Percentiles rank a stretch among this genome's conserved stretches.
Conservation (phyloP, 257 asterid species). For the Solanum rostratum region DNA sequence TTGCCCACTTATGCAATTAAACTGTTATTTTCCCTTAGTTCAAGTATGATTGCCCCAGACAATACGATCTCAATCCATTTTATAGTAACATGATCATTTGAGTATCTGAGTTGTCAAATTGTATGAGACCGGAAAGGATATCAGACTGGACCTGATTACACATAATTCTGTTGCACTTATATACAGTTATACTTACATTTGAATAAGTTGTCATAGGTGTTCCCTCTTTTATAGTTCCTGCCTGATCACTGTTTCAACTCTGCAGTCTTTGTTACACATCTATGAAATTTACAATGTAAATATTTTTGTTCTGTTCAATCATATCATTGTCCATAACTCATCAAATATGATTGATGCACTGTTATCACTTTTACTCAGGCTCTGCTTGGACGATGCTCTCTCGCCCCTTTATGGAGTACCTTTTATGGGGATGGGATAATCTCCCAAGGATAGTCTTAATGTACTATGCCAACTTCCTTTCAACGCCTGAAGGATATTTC, state of each 20-base stretch:
- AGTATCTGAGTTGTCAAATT: neutral
- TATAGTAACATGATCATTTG: neutral
- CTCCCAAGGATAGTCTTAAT: conserved; percentile 53
- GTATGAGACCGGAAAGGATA: neutral
- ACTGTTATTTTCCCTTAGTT: neutral
- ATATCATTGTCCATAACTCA: neutral
- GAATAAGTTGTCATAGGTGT: neutral
- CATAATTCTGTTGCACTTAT: neutral
- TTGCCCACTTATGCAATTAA: neutral
- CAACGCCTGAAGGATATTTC: conserved; percentile 74
- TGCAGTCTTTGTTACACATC: neutral
- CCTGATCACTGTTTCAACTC: neutral
- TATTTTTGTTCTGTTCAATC: neutral
- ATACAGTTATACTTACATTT: neutral
- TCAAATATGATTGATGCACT: neutral
- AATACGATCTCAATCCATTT: neutral
- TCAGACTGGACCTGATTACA: neutral
- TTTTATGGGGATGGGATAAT: conserved; percentile 73
- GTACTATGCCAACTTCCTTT: conserved; percentile 68
- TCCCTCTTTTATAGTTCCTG: neutral
- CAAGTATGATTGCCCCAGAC: neutral
- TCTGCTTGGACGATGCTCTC: conserved; percentile 90
- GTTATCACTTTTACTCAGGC: conserved; percentile 22
- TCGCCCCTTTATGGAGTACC: conserved; percentile 61
- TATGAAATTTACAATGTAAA: neutral